These are phyloP conservation scores for Endocalyx cinctus DNA, from an alignment of 2,329 filamentous ascomycete species.

Conservation along the genomic window DNA sequence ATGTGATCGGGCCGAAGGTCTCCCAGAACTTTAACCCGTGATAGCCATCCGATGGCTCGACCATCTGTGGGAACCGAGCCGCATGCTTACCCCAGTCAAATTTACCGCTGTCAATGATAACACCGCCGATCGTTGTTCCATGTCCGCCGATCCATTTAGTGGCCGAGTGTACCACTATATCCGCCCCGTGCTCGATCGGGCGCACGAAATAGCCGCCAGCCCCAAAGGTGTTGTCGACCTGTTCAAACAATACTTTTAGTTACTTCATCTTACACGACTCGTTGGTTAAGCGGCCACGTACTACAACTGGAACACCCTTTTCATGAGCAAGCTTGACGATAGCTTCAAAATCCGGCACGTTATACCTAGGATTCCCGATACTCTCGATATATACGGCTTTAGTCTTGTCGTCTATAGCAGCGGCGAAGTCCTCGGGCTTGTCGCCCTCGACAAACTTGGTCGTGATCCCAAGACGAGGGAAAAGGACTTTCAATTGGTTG, in stretches of 20 bases:
- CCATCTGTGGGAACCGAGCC: slow-evolving; percentile 85
- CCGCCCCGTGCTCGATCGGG: slow-evolving; percentile 84
- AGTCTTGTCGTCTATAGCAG: slow-evolving; percentile 84
- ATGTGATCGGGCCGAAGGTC: slow-evolving; percentile 78
- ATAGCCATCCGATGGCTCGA: slow-evolving; percentile 83
- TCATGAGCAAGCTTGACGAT: slow-evolving; percentile 75
- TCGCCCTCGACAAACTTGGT: slow-evolving; percentile 88
- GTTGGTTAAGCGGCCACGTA: slow-evolving; percentile 26
- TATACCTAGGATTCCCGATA: slow-evolving; percentile 92
- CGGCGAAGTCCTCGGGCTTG: slow-evolving; percentile 70
- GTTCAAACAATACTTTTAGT: slow-evolving; percentile 3
- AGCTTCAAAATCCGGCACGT: slow-evolving; percentile 84
- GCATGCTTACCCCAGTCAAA: slow-evolving; percentile 90
- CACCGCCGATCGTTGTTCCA: slow-evolving; percentile 83
- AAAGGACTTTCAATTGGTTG: slow-evolving; percentile 91
- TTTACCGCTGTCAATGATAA: slow-evolving; percentile 83
- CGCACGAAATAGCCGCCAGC: slow-evolving; percentile 84
- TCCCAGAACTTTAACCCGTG: slow-evolving; percentile 94
- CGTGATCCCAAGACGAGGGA: slow-evolving; percentile 79
- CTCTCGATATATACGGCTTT: slow-evolving; percentile 90
- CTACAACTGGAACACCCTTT: slow-evolving; percentile 62
- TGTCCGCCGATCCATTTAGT: slow-evolving; percentile 98
- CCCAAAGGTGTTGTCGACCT: slow-evolving; percentile 93
- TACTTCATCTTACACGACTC: slow-evolving; percentile 1
- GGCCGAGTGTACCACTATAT: slow-evolving; percentile 90